A percentile compares a stretch with the other conserved stretches of the same genome.
These are phyloP conservation scores for Micractinium conductrix DNA, from an alignment of 139 green algal genomes.

Conservation along the genomic window DNA sequence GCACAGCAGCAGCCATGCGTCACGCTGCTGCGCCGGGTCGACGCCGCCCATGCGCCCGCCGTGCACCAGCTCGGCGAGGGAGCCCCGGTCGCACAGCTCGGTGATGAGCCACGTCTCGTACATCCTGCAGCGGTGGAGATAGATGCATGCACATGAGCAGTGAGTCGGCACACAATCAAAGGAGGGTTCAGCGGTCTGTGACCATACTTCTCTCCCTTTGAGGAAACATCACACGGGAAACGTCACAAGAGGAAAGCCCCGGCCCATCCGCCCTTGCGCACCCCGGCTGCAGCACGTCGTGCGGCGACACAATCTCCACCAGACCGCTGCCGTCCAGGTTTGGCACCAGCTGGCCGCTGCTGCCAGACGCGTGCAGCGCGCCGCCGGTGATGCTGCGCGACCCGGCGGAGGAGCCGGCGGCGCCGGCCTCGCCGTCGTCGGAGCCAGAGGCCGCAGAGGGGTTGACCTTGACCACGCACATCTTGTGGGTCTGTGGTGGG, in stretches of 20 bases:
- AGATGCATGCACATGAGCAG: too few species aligned
- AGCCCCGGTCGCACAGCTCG: constrained; percentile 33
- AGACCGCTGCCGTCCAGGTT: background rate
- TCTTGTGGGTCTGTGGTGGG: background rate
- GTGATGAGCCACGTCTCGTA: constrained; percentile 33
- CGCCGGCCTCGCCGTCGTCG: constrained; percentile 11
- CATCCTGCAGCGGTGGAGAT: background rate
- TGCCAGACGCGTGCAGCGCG: background rate
- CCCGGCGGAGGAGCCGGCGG: background rate
- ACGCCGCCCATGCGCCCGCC: background rate
- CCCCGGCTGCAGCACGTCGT: constrained; percentile 22
- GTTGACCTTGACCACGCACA: constrained; percentile 5
- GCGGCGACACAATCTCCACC: constrained; percentile 9
- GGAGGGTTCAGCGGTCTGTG: too few species aligned
- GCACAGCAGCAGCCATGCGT: constrained; percentile 16
- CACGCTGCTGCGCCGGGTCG: constrained; percentile 5
- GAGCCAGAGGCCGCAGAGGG: background rate
- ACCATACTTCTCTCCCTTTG: too few species aligned
- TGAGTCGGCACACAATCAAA: too few species aligned
- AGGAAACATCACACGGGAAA: too few species aligned
- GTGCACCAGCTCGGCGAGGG: constrained; percentile 14
- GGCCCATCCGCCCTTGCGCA: background rate
- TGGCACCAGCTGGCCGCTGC: constrained; percentile 3
- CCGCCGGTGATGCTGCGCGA: background rate
- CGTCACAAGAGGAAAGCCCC: too few species aligned